A percentile compares a stretch with the other conserved stretches of the same genome.
Evolutionary conservation across 108 stramenopile genomes (phyloP).

Genomic region (Skeletonema marinoi): DNA sequence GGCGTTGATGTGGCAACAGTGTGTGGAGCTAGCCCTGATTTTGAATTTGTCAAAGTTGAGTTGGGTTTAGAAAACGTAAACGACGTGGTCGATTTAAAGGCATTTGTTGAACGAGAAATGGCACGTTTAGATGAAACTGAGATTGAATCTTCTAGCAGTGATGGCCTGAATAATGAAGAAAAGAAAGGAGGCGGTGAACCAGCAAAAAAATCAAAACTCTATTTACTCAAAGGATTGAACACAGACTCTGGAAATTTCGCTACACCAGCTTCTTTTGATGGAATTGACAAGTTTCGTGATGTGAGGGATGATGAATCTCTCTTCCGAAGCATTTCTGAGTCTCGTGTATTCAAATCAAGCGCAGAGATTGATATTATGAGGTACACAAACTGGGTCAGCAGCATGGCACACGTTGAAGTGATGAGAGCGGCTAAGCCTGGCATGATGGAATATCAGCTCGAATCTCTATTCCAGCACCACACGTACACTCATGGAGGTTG

Average conservation of each 20-base stretch:
- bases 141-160: not conserved
- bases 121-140: conserved; percentile 7
- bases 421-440: conserved; percentile 81
- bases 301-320: conserved; percentile 59
- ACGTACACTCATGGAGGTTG: conserved; percentile 67
- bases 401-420: conserved; percentile 93
- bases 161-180: conserved; percentile 7
- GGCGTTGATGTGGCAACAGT: conserved; percentile 85
- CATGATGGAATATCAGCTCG: conserved; percentile 96
- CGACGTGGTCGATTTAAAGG: conserved; percentile 27
- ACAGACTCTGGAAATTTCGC: conserved; percentile 84
- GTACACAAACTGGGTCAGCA: conserved; percentile 85
- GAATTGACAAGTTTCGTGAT: conserved; percentile 32
- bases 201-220: conserved; percentile 38
- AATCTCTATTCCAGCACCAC: conserved; percentile 91
- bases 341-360: conserved; percentile 88
- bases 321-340: conserved; percentile 87
- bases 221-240: conserved; percentile 78
- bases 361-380: conserved; percentile 84
- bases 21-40: conserved; percentile 84
- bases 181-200: conserved; percentile 1
- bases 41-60: conserved; percentile 59
- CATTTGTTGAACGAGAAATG: conserved; percentile 44
- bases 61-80: conserved; percentile 66
- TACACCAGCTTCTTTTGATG: conserved; percentile 54